phyloP scores from a whole-genome alignment of 2,329 filamentous ascomycete species.

The Xylariaceae sp. region DNA sequence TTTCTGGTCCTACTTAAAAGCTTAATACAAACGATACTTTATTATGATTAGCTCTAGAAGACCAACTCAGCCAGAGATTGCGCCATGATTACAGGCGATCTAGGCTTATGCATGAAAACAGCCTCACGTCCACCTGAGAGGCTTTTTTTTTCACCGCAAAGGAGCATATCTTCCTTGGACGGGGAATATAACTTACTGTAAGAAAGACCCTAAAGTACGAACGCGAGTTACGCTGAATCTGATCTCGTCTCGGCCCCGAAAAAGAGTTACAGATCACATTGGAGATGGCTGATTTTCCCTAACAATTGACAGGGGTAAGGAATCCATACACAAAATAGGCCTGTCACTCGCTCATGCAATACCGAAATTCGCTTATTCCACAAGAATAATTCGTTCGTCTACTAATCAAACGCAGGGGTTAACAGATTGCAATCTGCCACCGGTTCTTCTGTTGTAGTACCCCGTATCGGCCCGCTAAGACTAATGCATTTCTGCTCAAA shows the following conservation, averaged over 20 bases:
- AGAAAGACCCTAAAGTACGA: too few relatives aligned
- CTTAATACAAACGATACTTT: background rate
- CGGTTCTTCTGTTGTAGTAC: background rate
- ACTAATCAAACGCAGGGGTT: too few relatives aligned
- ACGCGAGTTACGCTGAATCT: background rate
- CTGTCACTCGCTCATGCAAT: background rate
- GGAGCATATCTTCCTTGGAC: background rate
- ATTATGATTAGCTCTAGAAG: background rate
- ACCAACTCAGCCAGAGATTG: conserved; percentile 11
- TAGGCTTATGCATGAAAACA: conserved; percentile 1
- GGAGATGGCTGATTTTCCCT: background rate
- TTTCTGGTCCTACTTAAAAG: background rate
- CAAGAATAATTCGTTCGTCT: too few relatives aligned
- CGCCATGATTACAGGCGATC: conserved; percentile 7
- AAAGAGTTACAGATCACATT: conserved; percentile 10
- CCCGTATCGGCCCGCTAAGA: too few relatives aligned
- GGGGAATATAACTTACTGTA: too few relatives aligned
- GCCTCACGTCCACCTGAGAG: background rate
- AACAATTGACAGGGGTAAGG: background rate
- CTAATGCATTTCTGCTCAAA: too few relatives aligned
- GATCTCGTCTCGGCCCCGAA: conserved; percentile 8
- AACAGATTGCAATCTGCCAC: too few relatives aligned
- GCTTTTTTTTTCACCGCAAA: background rate
- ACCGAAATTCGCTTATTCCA: too few relatives aligned
- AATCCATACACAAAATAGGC: background rate